Evolutionary conservation across 1,284 basidiomycete genomes (phyloP).

Genomic region (Trichosporon sp.): DNA sequence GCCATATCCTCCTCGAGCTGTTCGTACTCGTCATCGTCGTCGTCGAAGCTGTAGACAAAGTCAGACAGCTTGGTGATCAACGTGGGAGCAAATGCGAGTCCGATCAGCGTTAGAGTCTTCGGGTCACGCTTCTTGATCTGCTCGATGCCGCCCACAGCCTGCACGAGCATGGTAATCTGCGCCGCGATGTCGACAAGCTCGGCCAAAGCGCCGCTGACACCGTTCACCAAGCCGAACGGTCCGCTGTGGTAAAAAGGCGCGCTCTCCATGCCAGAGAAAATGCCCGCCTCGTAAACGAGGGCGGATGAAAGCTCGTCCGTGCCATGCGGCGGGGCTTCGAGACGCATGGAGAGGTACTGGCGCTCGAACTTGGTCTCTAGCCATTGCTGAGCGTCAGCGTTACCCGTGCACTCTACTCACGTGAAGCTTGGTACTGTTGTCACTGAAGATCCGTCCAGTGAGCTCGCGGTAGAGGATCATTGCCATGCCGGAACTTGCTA

Average conservation of each 20-base stretch:
- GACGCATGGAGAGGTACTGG: slow-evolving; percentile 71
- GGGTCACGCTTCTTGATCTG: slow-evolving; percentile 15
- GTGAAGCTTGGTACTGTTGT: slow-evolving; percentile 6
- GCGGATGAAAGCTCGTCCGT: slow-evolving; percentile 70
- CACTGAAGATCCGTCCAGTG: background rate
- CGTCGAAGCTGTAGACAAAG: background rate
- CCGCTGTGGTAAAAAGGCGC: slow-evolving; percentile 19
- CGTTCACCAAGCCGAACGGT: slow-evolving; percentile 23
- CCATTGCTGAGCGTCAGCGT: slow-evolving; percentile 61
- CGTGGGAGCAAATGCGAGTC: slow-evolving; percentile 18
- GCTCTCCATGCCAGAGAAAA: slow-evolving; percentile 40
- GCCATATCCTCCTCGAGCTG: background rate
- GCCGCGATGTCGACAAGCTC: slow-evolving; percentile 16
- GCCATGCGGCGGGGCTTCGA: slow-evolving; percentile 73
- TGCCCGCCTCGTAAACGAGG: slow-evolving; percentile 72
- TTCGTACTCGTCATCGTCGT: background rate
- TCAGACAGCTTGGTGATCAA: slow-evolving; percentile 8
- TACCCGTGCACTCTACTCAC: background rate
- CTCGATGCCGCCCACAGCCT: slow-evolving; percentile 18
- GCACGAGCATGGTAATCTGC: slow-evolving; percentile 19
- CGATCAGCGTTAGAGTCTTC: slow-evolving; percentile 9
- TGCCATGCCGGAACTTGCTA: slow-evolving; percentile 15
- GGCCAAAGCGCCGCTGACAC: slow-evolving; percentile 21
- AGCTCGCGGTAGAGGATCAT: slow-evolving; percentile 7
- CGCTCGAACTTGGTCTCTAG: slow-evolving; percentile 72